Evolutionary conservation across 345 rosid species (phyloP).

Genomic region (Cardamine chenopodiifolia): DNA sequence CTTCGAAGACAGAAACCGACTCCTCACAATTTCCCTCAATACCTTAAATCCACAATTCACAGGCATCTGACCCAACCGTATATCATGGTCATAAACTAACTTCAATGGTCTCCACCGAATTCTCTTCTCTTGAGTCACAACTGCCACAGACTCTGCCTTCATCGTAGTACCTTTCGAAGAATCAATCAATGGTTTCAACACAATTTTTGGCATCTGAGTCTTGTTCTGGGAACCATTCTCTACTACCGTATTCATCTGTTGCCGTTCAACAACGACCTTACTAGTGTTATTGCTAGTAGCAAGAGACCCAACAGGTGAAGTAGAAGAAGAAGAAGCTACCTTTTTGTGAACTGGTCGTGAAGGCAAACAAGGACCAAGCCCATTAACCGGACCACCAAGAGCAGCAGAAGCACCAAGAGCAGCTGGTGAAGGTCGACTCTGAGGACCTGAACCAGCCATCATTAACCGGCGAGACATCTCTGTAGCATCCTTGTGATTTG

Average conservation of each 20-base stretch:
- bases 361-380: slow-evolving; percentile 92
- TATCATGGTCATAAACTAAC: slow-evolving; percentile 93
- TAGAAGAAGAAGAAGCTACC: slow-evolving; percentile 34
- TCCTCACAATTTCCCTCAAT: slow-evolving; percentile 76
- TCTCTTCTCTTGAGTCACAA: slow-evolving; percentile 45
- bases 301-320: slow-evolving; percentile 48
- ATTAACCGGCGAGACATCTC: slow-evolving; percentile 64
- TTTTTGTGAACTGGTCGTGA: slow-evolving; percentile 75
- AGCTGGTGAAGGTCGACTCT: slow-evolving; percentile 96
- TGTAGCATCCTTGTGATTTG: slow-evolving; percentile 73
- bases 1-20: slow-evolving; percentile 81
- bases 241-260: slow-evolving; percentile 34
- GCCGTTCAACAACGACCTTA: slow-evolving; percentile 36
- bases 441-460: slow-evolving; percentile 70
- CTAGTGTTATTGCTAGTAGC: slow-evolving; percentile 23
- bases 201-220: slow-evolving; percentile 53
- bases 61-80: slow-evolving; percentile 85
- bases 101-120: slow-evolving; percentile 70
- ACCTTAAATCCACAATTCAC: slow-evolving; percentile 75
- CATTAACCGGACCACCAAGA: slow-evolving; percentile 85
- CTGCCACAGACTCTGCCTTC: slow-evolving; percentile 40
- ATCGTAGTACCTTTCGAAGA: slow-evolving; percentile 47
- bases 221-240: slow-evolving; percentile 65
- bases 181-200: slow-evolving; percentile 57
- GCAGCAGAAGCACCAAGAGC: slow-evolving; percentile 99